Evolutionary conservation across 106 monocot species (phyloP).

Genomic region (Allium sativum): DNA sequence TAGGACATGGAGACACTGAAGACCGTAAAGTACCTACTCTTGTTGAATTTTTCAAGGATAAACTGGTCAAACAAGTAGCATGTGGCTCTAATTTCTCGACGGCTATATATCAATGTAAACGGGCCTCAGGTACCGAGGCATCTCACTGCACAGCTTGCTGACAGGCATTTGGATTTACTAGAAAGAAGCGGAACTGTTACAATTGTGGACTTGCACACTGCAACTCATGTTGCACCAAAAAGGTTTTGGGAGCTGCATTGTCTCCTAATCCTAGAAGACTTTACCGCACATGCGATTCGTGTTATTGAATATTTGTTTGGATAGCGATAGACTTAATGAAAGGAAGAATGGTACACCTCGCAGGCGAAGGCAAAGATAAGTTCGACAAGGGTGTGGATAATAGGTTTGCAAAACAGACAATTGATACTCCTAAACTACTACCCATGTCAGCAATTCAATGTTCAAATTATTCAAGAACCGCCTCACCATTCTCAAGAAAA

Average conservation of each 20-base stretch:
- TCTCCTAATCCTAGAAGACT: conserved; percentile 60
- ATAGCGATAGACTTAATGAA: conserved; percentile 20
- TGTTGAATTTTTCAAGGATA: conserved; percentile 87
- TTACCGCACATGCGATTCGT: conserved; percentile 71
- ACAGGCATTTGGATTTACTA: conserved; percentile 78
- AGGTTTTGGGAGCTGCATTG: conserved; percentile 53
- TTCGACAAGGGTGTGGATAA: conserved; percentile 53
- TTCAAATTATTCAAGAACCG: conserved; percentile 41
- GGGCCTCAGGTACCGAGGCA: conserved; percentile 75
- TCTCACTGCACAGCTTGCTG: conserved; percentile 66
- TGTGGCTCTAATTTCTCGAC: conserved; percentile 88
- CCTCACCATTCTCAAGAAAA: conserved; percentile 72
- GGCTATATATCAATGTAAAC: conserved; percentile 79
- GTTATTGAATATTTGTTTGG: conserved; percentile 43
- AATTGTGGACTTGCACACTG: conserved; percentile 87
- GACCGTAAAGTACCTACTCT: conserved; percentile 78
- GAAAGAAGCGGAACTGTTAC: conserved; percentile 84
- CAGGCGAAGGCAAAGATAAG: conserved; percentile 55
- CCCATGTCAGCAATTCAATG: conserved; percentile 29
- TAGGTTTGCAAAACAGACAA: conserved; percentile 26
- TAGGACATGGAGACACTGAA: conserved; percentile 89
- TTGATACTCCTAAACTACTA: conserved; percentile 23
- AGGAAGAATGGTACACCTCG: conserved; percentile 33
- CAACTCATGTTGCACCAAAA: conserved; percentile 65
- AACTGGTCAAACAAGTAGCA: conserved; percentile 66